Conservation (phyloP, 805 yeast species). For the Kazachstania kunashirensis region DNA sequence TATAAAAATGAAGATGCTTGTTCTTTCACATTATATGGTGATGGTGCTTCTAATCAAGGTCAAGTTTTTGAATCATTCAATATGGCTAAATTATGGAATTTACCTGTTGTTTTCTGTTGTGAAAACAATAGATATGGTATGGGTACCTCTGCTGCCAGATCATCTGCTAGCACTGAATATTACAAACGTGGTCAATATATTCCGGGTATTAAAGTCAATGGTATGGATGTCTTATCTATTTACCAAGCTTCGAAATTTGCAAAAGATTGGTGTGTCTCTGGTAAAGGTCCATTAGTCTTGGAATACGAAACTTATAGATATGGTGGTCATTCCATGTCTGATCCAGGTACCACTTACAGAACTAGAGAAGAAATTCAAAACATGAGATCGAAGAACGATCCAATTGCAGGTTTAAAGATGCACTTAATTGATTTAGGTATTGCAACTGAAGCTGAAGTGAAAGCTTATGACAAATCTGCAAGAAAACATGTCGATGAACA, state of each 20-base stretch:
- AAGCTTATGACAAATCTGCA: constrained; percentile 89
- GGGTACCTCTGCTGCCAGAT: constrained; percentile 98
- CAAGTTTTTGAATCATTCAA: constrained; percentile 96
- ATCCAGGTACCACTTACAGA: constrained; percentile 99
- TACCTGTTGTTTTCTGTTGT: constrained; percentile 91
- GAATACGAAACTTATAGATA: constrained; percentile 99
- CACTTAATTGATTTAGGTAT: constrained; percentile 71
- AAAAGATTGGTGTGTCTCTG: constrained; percentile 86
- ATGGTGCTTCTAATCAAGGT: constrained; percentile 99
- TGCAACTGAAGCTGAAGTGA: constrained; percentile 91
- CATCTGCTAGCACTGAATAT: constrained; percentile 93
- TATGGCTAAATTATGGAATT: constrained; percentile 98
- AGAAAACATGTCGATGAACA: constrained; percentile 93
- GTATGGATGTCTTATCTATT: constrained; percentile 94
- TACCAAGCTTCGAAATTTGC: constrained; percentile 96
- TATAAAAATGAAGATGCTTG: constrained; percentile 74
- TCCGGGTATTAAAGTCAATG: constrained; percentile 96
- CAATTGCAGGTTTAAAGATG: constrained; percentile 91
- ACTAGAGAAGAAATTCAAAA: constrained; percentile 99
- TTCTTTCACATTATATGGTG: constrained; percentile 89
- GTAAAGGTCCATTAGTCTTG: constrained; percentile 91
- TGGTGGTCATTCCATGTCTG: constrained; percentile 99
- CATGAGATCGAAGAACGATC: constrained; percentile 98
- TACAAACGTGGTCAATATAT: constrained; percentile 99
- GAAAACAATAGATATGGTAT: constrained; percentile 99